Base-by-base conservation (phyloP, 768 basidiomycete genomes). In the Leucosporidium scottii region DNA sequence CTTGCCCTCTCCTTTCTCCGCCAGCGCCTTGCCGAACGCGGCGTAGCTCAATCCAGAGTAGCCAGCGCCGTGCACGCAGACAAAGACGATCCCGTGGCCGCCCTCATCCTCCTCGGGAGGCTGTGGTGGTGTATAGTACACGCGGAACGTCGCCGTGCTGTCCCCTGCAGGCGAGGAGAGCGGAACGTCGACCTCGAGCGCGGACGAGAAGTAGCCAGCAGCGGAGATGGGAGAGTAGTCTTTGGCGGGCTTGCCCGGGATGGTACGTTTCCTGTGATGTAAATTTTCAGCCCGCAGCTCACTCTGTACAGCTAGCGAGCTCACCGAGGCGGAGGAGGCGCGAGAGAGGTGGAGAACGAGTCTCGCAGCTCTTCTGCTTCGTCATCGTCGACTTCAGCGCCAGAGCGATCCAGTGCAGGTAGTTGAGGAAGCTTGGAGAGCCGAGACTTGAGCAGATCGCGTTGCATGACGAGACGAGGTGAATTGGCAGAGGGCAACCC, bases 61-160 rank as follows among this genome's bases (percentile, higher is more conserved):
- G n/a, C 96, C 96, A 0, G 91, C 94, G 1, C 96, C 96, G 73
- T 99, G 94, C 74, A 96, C 93, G 79, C 90, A 93, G 8, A 97
- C 83, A 77, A 98, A 84, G 4, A 94, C 85, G 0, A 88, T 86
- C 23, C 81, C 82, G 0, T 68, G 68, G 18, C 64, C 73, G 12
- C 64, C 44, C 44, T 53, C 39, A 25, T 59, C 53, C n/a, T 27
- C 34, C 20, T 28, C 15, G 23, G 61, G 56, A 27, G 31, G 49
- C 27, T 56, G 23, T 56, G 21, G 59, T 53, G 88, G 84, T 0
- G 90, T 88, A 76, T 93, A 89, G 78, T 97, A 96, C 15, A 86
- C 87, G 36, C 93, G 83, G 73, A 86, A 84, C 58, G 88, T 85
- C 7, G 91, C 84, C 25, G 81, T 81, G 10, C 85, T 81, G 18